These are phyloP conservation scores for Fennellomyces sp. DNA, from an alignment of 371 early-diverging fungal genomes.

Conservation along the genomic window DNA sequence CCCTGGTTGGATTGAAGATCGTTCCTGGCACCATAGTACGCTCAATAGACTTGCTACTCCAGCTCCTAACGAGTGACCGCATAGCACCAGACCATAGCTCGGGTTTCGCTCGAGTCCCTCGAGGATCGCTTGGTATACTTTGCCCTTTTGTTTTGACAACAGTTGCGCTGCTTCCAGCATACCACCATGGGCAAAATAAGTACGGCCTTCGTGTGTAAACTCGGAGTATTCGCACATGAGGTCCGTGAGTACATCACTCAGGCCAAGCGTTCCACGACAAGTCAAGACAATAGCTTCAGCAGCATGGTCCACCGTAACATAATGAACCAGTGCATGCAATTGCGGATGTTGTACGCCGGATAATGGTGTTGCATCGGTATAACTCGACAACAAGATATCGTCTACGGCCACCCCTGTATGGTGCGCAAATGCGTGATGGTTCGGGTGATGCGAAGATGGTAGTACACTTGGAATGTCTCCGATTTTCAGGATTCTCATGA, in stretches of 20 bases:
- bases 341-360: slow-evolving; percentile 48
- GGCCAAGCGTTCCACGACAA: slow-evolving; percentile 88
- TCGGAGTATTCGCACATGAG: slow-evolving; percentile 80
- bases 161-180: slow-evolving; percentile 78
- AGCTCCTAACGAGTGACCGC: slow-evolving; percentile 84
- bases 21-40: slow-evolving; percentile 70
- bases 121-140: slow-evolving; percentile 66
- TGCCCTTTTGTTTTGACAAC: slow-evolving; percentile 63
- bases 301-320: slow-evolving; percentile 81
- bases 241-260: slow-evolving; percentile 88
- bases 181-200: slow-evolving; percentile 81
- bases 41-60: slow-evolving; percentile 76
- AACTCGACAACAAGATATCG: slow-evolving; percentile 71
- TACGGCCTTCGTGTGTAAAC: slow-evolving; percentile 53
- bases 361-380: slow-evolving; percentile 39
- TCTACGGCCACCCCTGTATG: slow-evolving; percentile 69
- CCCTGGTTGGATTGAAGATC: slow-evolving; percentile 28
- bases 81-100: slow-evolving; percentile 76
- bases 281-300: slow-evolving; percentile 80
- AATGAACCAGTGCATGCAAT: slow-evolving; percentile 81
- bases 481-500: slow-evolving; percentile 84
- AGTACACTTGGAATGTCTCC: slow-evolving; percentile 57
- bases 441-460: slow-evolving; percentile 56
- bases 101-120: slow-evolving; percentile 68
- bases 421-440: slow-evolving; percentile 74